Evolutionary conservation across 73 alveolate species (phyloP).

Genomic region (Breviolum minutum): DNA sequence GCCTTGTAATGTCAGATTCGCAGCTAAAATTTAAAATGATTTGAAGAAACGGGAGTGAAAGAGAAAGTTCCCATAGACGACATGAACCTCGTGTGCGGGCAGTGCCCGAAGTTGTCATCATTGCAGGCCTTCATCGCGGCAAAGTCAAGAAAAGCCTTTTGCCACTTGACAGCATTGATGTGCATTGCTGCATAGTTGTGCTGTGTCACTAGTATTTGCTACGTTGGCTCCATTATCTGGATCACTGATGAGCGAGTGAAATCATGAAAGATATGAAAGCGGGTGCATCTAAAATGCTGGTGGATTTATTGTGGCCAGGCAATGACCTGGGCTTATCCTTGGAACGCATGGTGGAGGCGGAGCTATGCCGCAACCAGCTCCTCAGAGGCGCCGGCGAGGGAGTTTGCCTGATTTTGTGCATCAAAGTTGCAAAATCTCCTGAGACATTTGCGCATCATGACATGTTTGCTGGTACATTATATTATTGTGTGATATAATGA

Average conservation of each 20-base stretch:
- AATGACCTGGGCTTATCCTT: constrained; percentile 49
- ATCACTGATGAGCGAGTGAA: too few relatives aligned
- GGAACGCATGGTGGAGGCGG: constrained; percentile 91
- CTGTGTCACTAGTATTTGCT: too few relatives aligned
- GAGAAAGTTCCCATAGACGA: too few relatives aligned
- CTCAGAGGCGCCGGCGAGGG: constrained; percentile 36
- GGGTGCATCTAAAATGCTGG: background rate
- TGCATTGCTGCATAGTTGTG: too few relatives aligned
- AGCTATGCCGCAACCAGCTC: constrained; percentile 49
- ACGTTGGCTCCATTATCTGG: too few relatives aligned
- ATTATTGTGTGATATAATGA: too few relatives aligned
- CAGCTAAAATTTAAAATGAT: too few relatives aligned
- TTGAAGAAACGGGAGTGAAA: too few relatives aligned
- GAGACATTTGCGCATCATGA: background rate
- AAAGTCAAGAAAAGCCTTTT: constrained; percentile 28
- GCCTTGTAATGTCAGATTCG: too few relatives aligned
- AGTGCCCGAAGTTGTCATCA: too few relatives aligned
- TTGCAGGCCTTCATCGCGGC: constrained; percentile 72
- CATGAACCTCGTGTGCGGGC: too few relatives aligned
- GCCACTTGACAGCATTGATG: background rate
- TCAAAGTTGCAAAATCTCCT: background rate
- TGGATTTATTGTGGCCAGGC: background rate
- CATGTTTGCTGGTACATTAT: background rate
- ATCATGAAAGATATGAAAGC: too few relatives aligned
- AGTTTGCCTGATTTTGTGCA: background rate